Percentiles rank a stretch among this genome's conserved stretches.
Conservation (phyloP, 768 basidiomycete species). For the Myochromella boudieri region DNA sequence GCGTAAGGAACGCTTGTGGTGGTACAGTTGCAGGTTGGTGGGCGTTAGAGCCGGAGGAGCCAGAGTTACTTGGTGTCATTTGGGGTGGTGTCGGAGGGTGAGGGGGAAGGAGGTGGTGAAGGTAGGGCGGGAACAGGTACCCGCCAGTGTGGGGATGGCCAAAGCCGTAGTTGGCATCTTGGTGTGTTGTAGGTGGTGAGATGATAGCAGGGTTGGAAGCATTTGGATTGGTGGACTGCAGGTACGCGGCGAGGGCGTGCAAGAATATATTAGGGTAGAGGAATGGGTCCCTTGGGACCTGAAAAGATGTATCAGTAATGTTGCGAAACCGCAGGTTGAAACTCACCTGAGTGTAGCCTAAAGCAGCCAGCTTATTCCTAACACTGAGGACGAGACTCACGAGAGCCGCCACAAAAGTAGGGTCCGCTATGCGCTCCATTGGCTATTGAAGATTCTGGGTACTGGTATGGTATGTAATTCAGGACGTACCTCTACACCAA, state of each 20-base stretch:
- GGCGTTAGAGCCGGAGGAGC: constrained; percentile 1
- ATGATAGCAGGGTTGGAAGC: constrained; percentile 18
- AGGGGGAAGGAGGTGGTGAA: constrained; percentile 10
- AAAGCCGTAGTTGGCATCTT: constrained; percentile 11
- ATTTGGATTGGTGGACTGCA: constrained; percentile 23
- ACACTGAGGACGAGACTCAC: constrained; percentile 66
- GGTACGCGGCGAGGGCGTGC: constrained; percentile 42
- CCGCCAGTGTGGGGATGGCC: not conserved
- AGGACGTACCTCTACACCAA: constrained; percentile 57
- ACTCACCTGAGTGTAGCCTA: constrained; percentile 45
- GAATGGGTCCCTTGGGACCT: constrained; percentile 77
- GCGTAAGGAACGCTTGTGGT: constrained; percentile 34
- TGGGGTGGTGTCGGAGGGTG: constrained; percentile 5
- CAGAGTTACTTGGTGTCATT: constrained; percentile 8
- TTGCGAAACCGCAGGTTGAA: not conserved
- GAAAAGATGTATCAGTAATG: constrained; percentile 10
- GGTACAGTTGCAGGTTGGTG: constrained; percentile 18
- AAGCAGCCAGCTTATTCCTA: constrained; percentile 67
- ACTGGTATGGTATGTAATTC: not conserved
- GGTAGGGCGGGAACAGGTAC: constrained; percentile 8
- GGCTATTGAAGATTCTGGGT: constrained; percentile 37
- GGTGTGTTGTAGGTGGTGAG: constrained; percentile 14
- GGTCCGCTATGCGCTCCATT: constrained; percentile 73
- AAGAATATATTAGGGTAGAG: constrained; percentile 63
- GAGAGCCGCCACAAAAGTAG: constrained; percentile 66